Conservation (phyloP, 2,329 filamentous ascomycete species). For the Paraconiothyrium brasiliense region DNA sequence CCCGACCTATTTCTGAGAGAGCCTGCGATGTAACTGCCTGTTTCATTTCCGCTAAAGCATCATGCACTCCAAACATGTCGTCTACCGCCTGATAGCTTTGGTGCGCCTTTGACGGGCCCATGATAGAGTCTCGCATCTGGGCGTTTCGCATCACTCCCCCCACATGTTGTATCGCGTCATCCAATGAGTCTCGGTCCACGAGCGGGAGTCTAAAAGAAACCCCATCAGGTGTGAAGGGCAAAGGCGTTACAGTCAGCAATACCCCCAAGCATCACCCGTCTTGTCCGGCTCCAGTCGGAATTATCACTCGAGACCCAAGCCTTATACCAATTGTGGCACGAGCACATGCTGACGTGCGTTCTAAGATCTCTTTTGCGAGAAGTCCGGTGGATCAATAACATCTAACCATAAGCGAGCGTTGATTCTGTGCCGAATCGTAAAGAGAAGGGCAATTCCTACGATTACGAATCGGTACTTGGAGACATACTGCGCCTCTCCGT, state of each 20-base stretch:
- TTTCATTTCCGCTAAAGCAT: neutral
- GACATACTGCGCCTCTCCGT: conserved; percentile 9
- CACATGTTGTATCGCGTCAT: neutral
- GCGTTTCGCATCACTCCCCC: neutral
- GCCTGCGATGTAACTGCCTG: neutral
- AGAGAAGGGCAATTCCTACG: conserved; percentile 7
- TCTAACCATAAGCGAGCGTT: conserved; percentile 5
- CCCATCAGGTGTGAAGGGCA: neutral
- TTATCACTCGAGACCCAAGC: neutral
- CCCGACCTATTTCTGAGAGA: neutral
- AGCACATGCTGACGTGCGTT: neutral
- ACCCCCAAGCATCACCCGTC: neutral
- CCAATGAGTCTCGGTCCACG: neutral
- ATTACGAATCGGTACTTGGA: neutral
- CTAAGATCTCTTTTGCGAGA: neutral
- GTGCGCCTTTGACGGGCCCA: neutral
- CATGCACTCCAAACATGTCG: neutral
- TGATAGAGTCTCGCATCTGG: neutral
- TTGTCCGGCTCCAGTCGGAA: neutral
- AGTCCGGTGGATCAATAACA: conserved; percentile 9
- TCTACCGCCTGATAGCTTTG: conserved; percentile 1
- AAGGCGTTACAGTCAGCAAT: conserved; percentile 9
- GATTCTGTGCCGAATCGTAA: conserved; percentile 8
- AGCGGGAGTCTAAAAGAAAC: neutral
- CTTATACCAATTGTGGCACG: neutral